A percentile compares a stretch with the other conserved stretches of the same genome.
phyloP scores from a whole-genome alignment of 495 filamentous ascomycete genomes.

The Penicillium angulare region DNA sequence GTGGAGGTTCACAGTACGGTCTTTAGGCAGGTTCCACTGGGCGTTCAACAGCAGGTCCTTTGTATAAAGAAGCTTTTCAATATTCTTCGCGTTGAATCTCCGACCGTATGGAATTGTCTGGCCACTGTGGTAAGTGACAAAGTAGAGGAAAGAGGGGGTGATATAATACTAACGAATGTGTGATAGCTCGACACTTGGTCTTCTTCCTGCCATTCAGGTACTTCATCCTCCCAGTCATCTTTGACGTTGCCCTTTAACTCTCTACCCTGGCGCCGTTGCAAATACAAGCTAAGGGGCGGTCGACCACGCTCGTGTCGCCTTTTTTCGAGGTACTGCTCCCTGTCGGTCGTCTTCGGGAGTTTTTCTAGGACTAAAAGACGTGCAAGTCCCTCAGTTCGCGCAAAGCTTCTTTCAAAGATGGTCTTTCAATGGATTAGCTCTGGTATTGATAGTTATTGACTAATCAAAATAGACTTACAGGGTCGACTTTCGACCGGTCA shows the following conservation, averaged over 20 bases:
- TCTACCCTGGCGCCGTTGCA: conserved; percentile 16
- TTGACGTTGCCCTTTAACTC: conserved; percentile 62
- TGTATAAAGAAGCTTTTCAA: conserved; percentile 75
- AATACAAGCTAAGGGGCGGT: conserved; percentile 34
- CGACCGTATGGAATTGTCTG: conserved; percentile 70
- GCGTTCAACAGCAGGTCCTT: conserved; percentile 81
- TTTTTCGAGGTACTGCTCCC: conserved; percentile 64
- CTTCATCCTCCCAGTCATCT: conserved; percentile 66
- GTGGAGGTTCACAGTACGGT: conserved; percentile 70
- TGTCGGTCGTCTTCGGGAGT: conserved; percentile 60
- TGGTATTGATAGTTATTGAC: background rate
- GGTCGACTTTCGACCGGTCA: conserved; percentile 70
- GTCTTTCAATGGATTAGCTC: conserved; percentile 39
- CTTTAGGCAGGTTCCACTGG: conserved; percentile 75
- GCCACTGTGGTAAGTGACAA: background rate
- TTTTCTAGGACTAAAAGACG: conserved; percentile 76
- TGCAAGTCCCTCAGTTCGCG: conserved; percentile 71
- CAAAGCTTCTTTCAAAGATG: conserved; percentile 78
- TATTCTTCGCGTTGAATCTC: conserved; percentile 66
- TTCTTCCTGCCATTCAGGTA: conserved; percentile 75
- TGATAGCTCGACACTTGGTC: conserved; percentile 75
- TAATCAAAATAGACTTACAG: conserved; percentile 28
- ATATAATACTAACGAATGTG: conserved; percentile 50
- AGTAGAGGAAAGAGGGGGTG: background rate
- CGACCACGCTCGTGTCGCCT: conserved; percentile 68